Conservation (phyloP, 2,329 filamentous ascomycete genomes). For the Hypoxylon rubiginosum region DNA sequence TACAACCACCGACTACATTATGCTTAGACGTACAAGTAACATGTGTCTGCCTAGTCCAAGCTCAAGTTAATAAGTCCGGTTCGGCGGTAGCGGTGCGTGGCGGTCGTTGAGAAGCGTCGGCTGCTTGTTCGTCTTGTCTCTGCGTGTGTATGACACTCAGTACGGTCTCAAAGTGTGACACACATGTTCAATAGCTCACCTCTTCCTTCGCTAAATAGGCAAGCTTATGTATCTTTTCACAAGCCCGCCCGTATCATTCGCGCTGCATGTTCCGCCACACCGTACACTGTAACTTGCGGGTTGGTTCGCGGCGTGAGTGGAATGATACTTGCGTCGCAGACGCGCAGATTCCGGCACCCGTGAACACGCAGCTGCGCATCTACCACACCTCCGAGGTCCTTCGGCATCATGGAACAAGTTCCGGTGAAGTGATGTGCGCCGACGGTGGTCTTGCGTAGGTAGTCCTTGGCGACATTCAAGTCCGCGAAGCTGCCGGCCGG, state of each 20-base stretch:
- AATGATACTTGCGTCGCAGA: conserved; percentile 13
- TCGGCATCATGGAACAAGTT: conserved; percentile 8
- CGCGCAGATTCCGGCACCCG: not conserved
- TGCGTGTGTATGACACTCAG: not conserved
- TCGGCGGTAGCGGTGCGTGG: not conserved
- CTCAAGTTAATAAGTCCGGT: not conserved
- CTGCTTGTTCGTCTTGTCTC: not conserved
- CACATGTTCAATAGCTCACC: not conserved
- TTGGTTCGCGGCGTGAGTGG: not conserved
- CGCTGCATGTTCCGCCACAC: not conserved
- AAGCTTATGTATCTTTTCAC: no score
- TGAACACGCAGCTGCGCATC: not conserved
- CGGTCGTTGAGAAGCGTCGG: not conserved
- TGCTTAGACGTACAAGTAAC: not conserved
- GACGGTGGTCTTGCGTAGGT: not conserved
- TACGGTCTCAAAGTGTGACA: not conserved
- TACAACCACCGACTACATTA: not conserved
- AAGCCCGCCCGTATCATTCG: no score
- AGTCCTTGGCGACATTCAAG: not conserved
- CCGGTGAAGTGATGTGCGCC: conserved; percentile 3
- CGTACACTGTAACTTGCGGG: not conserved
- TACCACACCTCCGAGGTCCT: conserved; percentile 3
- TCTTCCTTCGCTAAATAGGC: conserved; percentile 10
- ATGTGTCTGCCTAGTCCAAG: not conserved
- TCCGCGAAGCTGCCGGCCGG: conserved; percentile 1